Conservation (phyloP, 139 green algal species). For the Asterochloris erici region DNA sequence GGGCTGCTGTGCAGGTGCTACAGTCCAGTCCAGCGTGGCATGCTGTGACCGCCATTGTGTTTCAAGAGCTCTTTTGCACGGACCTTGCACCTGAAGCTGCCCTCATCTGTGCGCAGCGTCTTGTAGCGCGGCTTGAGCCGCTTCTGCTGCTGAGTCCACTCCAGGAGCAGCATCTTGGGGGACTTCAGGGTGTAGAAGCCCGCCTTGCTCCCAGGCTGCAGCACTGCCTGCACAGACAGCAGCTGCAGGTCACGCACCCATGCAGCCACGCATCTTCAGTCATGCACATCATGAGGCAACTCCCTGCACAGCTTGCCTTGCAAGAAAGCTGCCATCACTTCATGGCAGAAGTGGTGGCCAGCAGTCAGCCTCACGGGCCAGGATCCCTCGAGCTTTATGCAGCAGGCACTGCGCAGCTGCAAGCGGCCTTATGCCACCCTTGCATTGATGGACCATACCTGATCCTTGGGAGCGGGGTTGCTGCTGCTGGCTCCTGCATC, state of each 20-base stretch:
- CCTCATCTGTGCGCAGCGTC: conserved; percentile 7
- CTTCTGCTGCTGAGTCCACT: conserved; percentile 68
- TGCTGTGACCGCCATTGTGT: not conserved
- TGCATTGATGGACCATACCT: not conserved
- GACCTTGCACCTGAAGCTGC: conserved; percentile 18
- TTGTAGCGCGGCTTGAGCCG: conserved; percentile 52
- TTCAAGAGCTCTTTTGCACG: not conserved
- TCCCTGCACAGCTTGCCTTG: too few relatives aligned
- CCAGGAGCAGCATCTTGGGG: conserved; percentile 75
- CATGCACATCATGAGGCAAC: too few relatives aligned
- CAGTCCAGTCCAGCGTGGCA: not conserved
- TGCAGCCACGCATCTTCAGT: too few relatives aligned
- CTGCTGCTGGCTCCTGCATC: not conserved
- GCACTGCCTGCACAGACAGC: not conserved
- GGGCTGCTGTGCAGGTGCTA: not conserved
- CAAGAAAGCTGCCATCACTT: not conserved
- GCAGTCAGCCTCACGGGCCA: not conserved
- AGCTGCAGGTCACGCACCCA: too few relatives aligned
- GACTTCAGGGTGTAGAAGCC: conserved; percentile 75
- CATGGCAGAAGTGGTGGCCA: not conserved
- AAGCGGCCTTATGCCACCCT: not conserved
- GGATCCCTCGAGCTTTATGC: not conserved
- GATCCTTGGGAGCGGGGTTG: not conserved
- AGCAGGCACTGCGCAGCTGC: not conserved
- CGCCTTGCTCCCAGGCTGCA: conserved; percentile 47